A percentile compares a stretch with the other conserved stretches of the same genome.
These are phyloP conservation scores for Cryptosporidium ubiquitum DNA, from an alignment of 169 alveolate genomes.

Conservation along the genomic window DNA sequence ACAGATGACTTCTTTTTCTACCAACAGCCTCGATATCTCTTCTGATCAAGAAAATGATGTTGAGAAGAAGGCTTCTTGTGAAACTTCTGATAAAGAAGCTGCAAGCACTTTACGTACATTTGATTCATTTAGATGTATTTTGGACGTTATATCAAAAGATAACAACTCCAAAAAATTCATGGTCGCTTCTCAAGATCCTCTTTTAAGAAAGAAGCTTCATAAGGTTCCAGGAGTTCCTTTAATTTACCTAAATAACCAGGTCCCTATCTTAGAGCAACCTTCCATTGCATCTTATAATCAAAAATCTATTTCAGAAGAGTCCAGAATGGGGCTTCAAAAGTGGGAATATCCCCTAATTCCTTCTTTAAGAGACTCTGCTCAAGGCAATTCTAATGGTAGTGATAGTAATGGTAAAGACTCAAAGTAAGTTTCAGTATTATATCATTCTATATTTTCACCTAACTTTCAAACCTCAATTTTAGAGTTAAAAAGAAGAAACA, in stretches of 20 bases:
- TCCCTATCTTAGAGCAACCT: conserved; percentile 55
- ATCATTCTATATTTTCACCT: no score
- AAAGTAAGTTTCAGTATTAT: conserved; percentile 2
- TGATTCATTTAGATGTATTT: conserved; percentile 66
- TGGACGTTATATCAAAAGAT: conserved; percentile 35
- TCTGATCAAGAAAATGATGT: neutral
- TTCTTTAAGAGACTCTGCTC: neutral
- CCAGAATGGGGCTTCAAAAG: conserved; percentile 39
- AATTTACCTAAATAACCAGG: conserved; percentile 26
- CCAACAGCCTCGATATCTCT: neutral
- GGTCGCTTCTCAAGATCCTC: conserved; percentile 54
- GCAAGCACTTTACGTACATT: conserved; percentile 4
- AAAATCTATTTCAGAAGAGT: neutral
- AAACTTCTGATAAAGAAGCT: neutral
- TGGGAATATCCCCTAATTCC: conserved; percentile 67
- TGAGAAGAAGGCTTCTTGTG: neutral
- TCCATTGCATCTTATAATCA: conserved; percentile 31
- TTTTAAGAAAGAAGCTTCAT: conserved; percentile 34
- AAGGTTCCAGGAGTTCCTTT: conserved; percentile 69
- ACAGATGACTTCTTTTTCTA: neutral
- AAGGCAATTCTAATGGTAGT: neutral
- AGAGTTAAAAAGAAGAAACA: conserved; percentile 14
- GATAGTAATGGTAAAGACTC: neutral
- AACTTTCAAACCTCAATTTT: neutral
- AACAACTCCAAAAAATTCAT: conserved; percentile 47